Evolutionary conservation across 2,329 filamentous ascomycete species (phyloP).

Genomic region (Kalmusia sp.): DNA sequence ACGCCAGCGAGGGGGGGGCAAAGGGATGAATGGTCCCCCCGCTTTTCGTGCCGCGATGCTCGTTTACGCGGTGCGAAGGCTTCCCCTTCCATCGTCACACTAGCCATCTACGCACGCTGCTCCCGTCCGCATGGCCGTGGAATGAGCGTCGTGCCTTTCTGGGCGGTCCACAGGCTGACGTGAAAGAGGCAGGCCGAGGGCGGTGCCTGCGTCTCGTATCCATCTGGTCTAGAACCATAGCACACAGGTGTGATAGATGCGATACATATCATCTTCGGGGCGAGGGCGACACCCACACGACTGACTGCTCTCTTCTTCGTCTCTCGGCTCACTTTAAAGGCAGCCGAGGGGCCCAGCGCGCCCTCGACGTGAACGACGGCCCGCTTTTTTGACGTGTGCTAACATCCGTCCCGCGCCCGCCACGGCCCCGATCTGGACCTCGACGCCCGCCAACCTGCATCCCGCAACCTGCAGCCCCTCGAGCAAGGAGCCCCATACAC

Average conservation of each 20-base stretch:
- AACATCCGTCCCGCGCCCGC: conserved; percentile 6
- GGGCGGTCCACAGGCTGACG: background rate
- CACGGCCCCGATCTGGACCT: conserved; percentile 4
- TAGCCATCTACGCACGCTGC: conserved; percentile 5
- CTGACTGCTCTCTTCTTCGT: no score
- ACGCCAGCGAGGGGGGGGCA: conserved; percentile 10
- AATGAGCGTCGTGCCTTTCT: background rate
- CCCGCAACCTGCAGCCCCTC: background rate
- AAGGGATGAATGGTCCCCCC: background rate
- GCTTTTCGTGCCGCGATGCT: conserved; percentile 5
- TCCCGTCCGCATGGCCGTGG: conserved; percentile 9
- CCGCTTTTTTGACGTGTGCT: conserved; percentile 6
- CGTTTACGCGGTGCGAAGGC: conserved; percentile 1
- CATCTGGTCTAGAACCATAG: background rate
- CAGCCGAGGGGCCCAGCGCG: no score
- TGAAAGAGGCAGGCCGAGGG: background rate
- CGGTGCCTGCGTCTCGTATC: background rate
- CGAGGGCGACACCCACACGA: no score
- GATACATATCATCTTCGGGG: no score
- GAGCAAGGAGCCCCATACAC: background rate
- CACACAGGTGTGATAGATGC: no score
- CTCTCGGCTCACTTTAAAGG: no score
- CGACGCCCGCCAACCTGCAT: background rate
- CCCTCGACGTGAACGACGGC: background rate
- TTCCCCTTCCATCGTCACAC: background rate